Evolutionary conservation across 805 yeast genomes (phyloP), one percentile per base, ranked within the genome.

Genomic region (Naumovozyma castellii): DNA sequence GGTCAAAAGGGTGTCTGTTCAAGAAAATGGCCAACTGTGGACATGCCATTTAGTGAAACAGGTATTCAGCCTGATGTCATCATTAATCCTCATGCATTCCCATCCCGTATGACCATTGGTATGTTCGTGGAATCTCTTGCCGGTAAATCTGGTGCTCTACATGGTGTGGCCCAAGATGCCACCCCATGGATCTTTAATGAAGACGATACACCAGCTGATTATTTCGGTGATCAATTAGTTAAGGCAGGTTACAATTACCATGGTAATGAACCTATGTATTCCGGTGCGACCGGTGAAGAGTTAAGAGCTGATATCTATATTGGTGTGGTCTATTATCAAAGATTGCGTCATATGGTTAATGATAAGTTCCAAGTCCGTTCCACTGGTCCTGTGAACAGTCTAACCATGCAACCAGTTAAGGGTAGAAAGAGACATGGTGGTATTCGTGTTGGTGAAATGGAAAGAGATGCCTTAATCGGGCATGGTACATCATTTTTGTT

Each of bases 361-460:
- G 98, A 92, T 63, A 92, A 92, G 75, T 92, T 87, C 84, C 98
- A 92, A 71, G 98, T 92, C 38, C 83, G 98, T 68, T 85, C 97
- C 4, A 92, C 98, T 14, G 98, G 98, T 59, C 97, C 97, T 5
- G 97, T 92, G 19, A 90, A 90, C 65, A 77, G 92, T 29, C 74
- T 92, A 61, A 92, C 97, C 14, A 87, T 90, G 97, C 98, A 92
- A 73, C 98, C 98, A 32, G 98, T 92, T 41, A 92, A 92, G 69
- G 98, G 98, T 57, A 82, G 98, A 70, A 92, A 92, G 80, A 79
- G 97, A 69, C 79, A 83, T 49, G 98, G 98, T 67, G 98, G 98
- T 82, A 92, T 92, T 53, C 94, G 98, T 74, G 94, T 92, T 31
- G 98, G 98, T 64, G 98, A 92, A 66, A 92, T 92, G 98, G 98